Evolutionary conservation across 1,284 basidiomycete species (phyloP).

Genomic region (Ustilago bromivora): DNA sequence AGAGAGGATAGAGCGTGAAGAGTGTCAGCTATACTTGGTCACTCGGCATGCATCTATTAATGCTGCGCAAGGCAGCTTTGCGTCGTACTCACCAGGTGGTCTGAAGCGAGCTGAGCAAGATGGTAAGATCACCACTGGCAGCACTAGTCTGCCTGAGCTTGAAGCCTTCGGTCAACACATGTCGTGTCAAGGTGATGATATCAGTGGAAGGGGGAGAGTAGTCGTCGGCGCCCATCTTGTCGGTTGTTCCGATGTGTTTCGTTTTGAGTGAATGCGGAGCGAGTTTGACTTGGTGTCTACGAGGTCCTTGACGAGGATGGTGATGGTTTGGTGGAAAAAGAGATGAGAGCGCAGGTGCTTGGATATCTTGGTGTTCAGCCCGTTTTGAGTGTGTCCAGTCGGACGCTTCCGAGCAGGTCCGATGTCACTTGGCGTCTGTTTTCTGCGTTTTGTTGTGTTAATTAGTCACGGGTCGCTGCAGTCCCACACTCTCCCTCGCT

Average conservation of each 20-base stretch:
- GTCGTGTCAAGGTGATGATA: constrained; percentile 68
- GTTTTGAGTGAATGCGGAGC: neutral
- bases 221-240: constrained; percentile 53
- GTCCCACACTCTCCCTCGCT: neutral
- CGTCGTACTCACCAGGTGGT: constrained; percentile 72
- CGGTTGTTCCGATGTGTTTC: neutral
- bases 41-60: neutral
- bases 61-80: neutral
- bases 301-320: neutral
- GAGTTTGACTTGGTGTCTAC: neutral
- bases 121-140: constrained; percentile 84
- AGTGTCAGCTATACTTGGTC: neutral
- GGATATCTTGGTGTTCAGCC: neutral
- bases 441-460: constrained; percentile 4
- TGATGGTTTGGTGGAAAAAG: constrained; percentile 1
- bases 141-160: constrained; percentile 45
- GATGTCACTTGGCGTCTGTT: constrained; percentile 13
- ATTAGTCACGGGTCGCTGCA: constrained; percentile 21
- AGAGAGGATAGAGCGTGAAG: neutral
- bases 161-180: constrained; percentile 67
- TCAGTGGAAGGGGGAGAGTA: constrained; percentile 63
- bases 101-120: constrained; percentile 94
- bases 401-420: constrained; percentile 26
- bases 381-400: neutral
- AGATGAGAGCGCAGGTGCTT: neutral